Evolutionary conservation across 108 stramenopile species (phyloP).

Genomic region (Nannochloropsis gaditana): DNA sequence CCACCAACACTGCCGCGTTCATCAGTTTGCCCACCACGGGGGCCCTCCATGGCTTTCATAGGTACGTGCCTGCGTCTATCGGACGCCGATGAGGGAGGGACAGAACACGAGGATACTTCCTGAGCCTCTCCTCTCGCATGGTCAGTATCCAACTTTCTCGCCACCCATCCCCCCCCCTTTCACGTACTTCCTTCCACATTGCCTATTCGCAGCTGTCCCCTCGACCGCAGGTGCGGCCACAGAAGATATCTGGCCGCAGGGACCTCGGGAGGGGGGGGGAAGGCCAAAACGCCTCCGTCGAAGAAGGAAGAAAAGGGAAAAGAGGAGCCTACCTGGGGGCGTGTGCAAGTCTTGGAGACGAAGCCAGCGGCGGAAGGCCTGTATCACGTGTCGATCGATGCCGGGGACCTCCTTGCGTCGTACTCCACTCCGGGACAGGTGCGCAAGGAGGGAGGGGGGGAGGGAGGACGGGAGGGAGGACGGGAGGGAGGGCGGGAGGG

Average conservation of each 20-base stretch:
- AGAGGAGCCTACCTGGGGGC: constrained; percentile 1
- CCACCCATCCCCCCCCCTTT: neutral
- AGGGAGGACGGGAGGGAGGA: neutral
- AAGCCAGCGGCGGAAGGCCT: neutral
- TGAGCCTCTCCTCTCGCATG: too few relatives aligned
- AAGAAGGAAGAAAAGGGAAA: neutral
- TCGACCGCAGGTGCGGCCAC: neutral
- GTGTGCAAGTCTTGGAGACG: neutral
- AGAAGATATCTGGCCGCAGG: neutral
- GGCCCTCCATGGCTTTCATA: too few relatives aligned
- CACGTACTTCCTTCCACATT: neutral
- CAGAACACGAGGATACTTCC: too few relatives aligned
- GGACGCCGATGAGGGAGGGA: too few relatives aligned
- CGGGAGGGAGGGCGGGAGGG: neutral
- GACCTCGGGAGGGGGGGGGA: neutral
- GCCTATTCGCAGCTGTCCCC: neutral
- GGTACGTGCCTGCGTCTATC: too few relatives aligned
- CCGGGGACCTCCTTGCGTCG: neutral
- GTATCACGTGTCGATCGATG: neutral
- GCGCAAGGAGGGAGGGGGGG: neutral
- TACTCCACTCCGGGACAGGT: neutral
- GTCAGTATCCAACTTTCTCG: neutral
- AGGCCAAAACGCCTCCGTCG: neutral
- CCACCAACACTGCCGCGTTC: neutral
- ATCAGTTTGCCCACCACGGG: too few relatives aligned